phyloP scores from a whole-genome alignment of 768 basidiomycete genomes.

The Chiua virens region DNA sequence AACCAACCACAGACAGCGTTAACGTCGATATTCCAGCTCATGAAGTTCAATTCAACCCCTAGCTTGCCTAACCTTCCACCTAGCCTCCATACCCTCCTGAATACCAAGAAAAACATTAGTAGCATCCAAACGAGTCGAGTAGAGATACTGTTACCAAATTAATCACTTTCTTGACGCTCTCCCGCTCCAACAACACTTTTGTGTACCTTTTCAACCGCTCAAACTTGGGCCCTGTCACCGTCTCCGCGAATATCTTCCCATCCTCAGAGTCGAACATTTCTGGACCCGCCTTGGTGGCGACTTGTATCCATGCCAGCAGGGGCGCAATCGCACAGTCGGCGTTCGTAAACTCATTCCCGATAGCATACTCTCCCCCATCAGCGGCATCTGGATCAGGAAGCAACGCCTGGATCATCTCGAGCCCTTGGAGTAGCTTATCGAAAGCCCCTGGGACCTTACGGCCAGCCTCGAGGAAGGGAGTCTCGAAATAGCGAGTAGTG shows the following conservation, averaged over 20 bases:
- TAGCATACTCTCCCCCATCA: slow-evolving; percentile 37
- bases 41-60: not conserved
- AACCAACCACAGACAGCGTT: too few species aligned
- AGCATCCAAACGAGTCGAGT: too few species aligned
- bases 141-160: slow-evolving; percentile 3
- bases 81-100: slow-evolving; percentile 1
- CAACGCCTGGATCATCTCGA: slow-evolving; percentile 6
- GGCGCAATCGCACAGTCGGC: slow-evolving; percentile 62
- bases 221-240: slow-evolving; percentile 43
- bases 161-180: slow-evolving; percentile 6
- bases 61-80: not conserved
- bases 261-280: slow-evolving; percentile 48
- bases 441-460: slow-evolving; percentile 5
- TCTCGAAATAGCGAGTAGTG: slow-evolving; percentile 43
- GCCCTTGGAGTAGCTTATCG: not conserved
- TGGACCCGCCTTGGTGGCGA: slow-evolving; percentile 47
- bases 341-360: slow-evolving; percentile 49
- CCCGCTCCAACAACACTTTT: slow-evolving; percentile 43
- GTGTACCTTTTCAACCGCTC: slow-evolving; percentile 49
- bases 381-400: slow-evolving; percentile 38
- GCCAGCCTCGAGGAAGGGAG: slow-evolving; percentile 35
- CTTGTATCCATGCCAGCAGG: slow-evolving; percentile 48
- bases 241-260: slow-evolving; percentile 43
- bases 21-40: too few species aligned
- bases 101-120: not conserved